Evolutionary conservation across 768 basidiomycete species (phyloP).

Genomic region (Royoungia palumana): DNA sequence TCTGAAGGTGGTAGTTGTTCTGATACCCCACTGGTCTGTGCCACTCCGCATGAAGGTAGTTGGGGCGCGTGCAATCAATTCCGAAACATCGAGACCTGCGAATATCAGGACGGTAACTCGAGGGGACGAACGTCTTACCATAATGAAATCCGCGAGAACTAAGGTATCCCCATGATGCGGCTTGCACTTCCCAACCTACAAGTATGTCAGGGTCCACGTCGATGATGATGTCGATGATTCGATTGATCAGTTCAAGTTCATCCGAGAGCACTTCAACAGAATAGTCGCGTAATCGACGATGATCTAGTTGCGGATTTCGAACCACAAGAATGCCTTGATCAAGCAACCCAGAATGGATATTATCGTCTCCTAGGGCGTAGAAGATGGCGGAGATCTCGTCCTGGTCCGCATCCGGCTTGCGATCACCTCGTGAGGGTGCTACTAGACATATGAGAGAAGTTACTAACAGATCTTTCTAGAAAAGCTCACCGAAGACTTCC

Average conservation of each 20-base stretch:
- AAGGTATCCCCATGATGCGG: constrained; percentile 88
- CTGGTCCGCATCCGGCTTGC: constrained; percentile 61
- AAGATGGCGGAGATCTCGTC: constrained; percentile 62
- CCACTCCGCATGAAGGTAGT: constrained; percentile 31
- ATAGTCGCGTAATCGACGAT: constrained; percentile 41
- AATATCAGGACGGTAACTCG: constrained; percentile 1
- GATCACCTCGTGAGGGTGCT: constrained; percentile 60
- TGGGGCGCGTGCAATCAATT: constrained; percentile 75
- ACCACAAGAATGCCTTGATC: constrained; percentile 56
- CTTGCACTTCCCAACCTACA: constrained; percentile 89
- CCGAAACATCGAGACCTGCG: constrained; percentile 67
- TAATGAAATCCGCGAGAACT: constrained; percentile 58
- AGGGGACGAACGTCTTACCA: constrained; percentile 37
- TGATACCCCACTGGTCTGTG: constrained; percentile 67
- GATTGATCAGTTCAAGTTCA: constrained; percentile 83
- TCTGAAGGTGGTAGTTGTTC: constrained; percentile 78
- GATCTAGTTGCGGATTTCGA: constrained; percentile 36
- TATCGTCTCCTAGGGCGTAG: constrained; percentile 60
- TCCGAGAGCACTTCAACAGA: constrained; percentile 51
- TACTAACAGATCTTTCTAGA: not conserved
- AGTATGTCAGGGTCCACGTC: constrained; percentile 89
- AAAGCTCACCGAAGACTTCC: constrained; percentile 75
- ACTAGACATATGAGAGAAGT: not conserved
- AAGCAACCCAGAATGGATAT: constrained; percentile 26
- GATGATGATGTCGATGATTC: constrained; percentile 65